These are phyloP conservation scores for Aspergillus ochraceoroseus DNA, from an alignment of 2,329 filamentous ascomycete genomes.

Conservation along the genomic window DNA sequence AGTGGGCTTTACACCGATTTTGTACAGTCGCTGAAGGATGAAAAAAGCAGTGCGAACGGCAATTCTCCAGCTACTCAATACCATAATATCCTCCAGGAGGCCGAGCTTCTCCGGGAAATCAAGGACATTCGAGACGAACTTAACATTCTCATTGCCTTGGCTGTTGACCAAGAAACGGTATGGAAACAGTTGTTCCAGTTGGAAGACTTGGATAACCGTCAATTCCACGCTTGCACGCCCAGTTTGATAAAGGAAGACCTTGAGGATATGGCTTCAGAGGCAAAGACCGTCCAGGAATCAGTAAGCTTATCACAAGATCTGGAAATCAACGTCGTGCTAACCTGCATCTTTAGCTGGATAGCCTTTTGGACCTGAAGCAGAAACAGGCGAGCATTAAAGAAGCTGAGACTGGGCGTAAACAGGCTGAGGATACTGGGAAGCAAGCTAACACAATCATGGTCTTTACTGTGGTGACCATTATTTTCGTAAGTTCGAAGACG, in stretches of 20 bases:
- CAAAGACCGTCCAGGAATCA: slow-evolving; percentile 13
- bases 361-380: slow-evolving; percentile 19
- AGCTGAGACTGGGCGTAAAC: slow-evolving; percentile 14
- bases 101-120: slow-evolving; percentile 18
- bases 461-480: slow-evolving; percentile 21
- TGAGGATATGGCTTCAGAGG: slow-evolving; percentile 14
- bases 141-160: slow-evolving; percentile 20
- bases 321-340: too few species aligned
- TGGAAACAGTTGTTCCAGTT: slow-evolving; percentile 11
- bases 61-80: too few species aligned
- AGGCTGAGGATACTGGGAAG: slow-evolving; percentile 9
- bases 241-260: slow-evolving; percentile 10
- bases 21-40: slow-evolving; percentile 9
- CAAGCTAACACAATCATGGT: slow-evolving; percentile 19
- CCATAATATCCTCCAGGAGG: slow-evolving; percentile 4
- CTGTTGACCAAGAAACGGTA: slow-evolving; percentile 16
- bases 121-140: slow-evolving; percentile 26
- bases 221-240: not conserved
- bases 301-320: too few species aligned
- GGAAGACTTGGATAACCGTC: not conserved
- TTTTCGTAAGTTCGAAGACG: slow-evolving; percentile 20
- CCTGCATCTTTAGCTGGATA: too few species aligned
- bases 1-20: too few species aligned
- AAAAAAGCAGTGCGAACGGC: slow-evolving; percentile 11
- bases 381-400: slow-evolving; percentile 20